These are phyloP conservation scores for Ophiostoma ulmi DNA, from an alignment of 2,329 filamentous ascomycete genomes.

Conservation along the genomic window DNA sequence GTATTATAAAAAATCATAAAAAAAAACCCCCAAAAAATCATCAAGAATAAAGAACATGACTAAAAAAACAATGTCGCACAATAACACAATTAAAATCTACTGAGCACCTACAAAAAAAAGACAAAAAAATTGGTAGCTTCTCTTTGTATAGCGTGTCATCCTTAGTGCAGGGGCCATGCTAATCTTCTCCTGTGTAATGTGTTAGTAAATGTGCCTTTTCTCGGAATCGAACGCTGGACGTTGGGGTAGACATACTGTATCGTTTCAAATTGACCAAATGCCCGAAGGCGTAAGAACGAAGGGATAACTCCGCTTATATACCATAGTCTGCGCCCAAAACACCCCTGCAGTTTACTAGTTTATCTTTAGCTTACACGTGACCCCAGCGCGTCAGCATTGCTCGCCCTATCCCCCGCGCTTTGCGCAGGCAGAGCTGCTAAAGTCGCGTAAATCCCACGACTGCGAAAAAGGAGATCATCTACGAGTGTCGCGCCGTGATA, in stretches of 20 bases:
- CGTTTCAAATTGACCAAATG: constrained; percentile 33
- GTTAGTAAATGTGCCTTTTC: constrained; percentile 16
- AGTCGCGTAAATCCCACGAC: constrained; percentile 25
- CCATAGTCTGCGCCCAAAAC: background rate
- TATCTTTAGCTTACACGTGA: constrained; percentile 17
- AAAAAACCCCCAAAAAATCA: background rate
- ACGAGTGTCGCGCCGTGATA: constrained; percentile 14
- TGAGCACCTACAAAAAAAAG: background rate
- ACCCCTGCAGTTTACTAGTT: background rate
- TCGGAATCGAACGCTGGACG: constrained; percentile 23
- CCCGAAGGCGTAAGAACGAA: constrained; percentile 29
- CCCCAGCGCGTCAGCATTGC: constrained; percentile 18
- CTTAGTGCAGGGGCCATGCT: constrained; percentile 58
- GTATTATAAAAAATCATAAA: background rate
- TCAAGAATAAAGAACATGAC: background rate
- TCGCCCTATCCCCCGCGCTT: constrained; percentile 19
- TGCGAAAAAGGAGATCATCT: constrained; percentile 16
- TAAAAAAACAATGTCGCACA: background rate
- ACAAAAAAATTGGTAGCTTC: constrained; percentile 64
- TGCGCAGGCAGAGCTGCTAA: constrained; percentile 18
- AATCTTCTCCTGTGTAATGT: constrained; percentile 28
- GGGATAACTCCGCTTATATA: constrained; percentile 3
- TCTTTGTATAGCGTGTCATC: constrained; percentile 75
- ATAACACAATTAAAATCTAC: background rate
- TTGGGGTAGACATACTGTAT: constrained; percentile 26